These are phyloP conservation scores for Ciborinia camelliae DNA, from an alignment of 2,329 filamentous ascomycete species.

Conservation along the genomic window DNA sequence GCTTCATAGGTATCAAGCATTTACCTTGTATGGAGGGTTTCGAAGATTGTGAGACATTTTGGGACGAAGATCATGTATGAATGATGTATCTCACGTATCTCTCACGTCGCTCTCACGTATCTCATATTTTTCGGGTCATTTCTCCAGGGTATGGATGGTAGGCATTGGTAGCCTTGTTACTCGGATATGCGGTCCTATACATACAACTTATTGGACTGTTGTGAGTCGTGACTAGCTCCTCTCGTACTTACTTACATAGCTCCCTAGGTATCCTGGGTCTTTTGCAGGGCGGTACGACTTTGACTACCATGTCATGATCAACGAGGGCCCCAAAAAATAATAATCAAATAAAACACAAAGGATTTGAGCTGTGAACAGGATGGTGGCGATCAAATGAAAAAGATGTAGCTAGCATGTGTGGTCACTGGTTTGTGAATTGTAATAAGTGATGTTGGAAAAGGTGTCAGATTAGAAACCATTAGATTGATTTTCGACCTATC, in stretches of 20 bases:
- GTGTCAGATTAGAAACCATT: background rate
- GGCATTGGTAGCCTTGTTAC: constrained; percentile 13
- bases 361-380: too few species aligned
- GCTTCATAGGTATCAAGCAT: constrained; percentile 7
- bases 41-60: background rate
- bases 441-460: background rate
- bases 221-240: constrained; percentile 7
- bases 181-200: constrained; percentile 5
- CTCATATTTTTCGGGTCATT: constrained; percentile 1
- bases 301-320: background rate
- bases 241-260: too few species aligned
- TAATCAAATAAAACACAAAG: too few species aligned
- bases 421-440: background rate
- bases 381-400: constrained; percentile 3
- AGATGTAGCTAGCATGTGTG: background rate
- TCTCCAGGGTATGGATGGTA: background rate
- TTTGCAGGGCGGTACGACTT: constrained; percentile 1
- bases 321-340: too few species aligned
- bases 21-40: background rate
- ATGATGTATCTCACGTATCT: too few species aligned
- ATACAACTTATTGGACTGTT: background rate
- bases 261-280: too few species aligned
- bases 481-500: constrained; percentile 16
- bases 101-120: too few species aligned
- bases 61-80: constrained; percentile 11